These are phyloP conservation scores for Jacaranda copaia DNA, from an alignment of 257 asterid species.

Conservation along the genomic window DNA sequence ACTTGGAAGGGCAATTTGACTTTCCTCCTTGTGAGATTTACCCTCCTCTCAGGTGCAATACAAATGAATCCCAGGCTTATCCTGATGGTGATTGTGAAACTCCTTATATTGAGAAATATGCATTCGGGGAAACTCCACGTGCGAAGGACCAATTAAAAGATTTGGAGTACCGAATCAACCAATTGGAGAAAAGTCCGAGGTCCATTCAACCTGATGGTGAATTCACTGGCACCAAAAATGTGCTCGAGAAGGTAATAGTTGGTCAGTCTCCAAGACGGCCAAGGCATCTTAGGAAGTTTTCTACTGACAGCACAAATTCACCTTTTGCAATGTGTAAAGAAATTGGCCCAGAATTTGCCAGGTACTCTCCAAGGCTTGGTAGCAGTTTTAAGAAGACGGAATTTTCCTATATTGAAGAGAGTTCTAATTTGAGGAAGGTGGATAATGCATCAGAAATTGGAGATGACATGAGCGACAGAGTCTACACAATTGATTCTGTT, in stretches of 20 bases:
- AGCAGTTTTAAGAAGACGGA: slow-evolving; percentile 63
- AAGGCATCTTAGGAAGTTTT: slow-evolving; percentile 65
- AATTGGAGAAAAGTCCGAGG: slow-evolving; percentile 79
- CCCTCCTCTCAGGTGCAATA: slow-evolving; percentile 85
- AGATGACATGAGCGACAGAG: slow-evolving; percentile 80
- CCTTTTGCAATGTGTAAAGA: slow-evolving; percentile 54
- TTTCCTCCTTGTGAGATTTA: slow-evolving; percentile 61
- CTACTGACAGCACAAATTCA: slow-evolving; percentile 65
- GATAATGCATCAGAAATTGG: slow-evolving; percentile 64
- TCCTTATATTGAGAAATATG: slow-evolving; percentile 77
- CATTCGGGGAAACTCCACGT: slow-evolving; percentile 74
- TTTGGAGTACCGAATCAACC: slow-evolving; percentile 77
- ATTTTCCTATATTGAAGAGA: slow-evolving; percentile 54
- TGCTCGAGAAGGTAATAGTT: slow-evolving; percentile 74
- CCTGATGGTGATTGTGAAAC: slow-evolving; percentile 60
- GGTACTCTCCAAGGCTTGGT: slow-evolving; percentile 65
- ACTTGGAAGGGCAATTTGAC: slow-evolving; percentile 53
- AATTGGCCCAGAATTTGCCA: slow-evolving; percentile 49
- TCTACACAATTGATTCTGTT: slow-evolving; percentile 88
- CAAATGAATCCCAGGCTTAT: slow-evolving; percentile 52
- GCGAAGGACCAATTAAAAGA: slow-evolving; percentile 67
- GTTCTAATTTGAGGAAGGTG: slow-evolving; percentile 52
- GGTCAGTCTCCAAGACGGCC: slow-evolving; percentile 79
- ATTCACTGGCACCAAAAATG: slow-evolving; percentile 52
- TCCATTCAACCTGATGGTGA: slow-evolving; percentile 66